phyloP scores from a whole-genome alignment of 2,329 filamentous ascomycete genomes.

The Mariannaea sp. region DNA sequence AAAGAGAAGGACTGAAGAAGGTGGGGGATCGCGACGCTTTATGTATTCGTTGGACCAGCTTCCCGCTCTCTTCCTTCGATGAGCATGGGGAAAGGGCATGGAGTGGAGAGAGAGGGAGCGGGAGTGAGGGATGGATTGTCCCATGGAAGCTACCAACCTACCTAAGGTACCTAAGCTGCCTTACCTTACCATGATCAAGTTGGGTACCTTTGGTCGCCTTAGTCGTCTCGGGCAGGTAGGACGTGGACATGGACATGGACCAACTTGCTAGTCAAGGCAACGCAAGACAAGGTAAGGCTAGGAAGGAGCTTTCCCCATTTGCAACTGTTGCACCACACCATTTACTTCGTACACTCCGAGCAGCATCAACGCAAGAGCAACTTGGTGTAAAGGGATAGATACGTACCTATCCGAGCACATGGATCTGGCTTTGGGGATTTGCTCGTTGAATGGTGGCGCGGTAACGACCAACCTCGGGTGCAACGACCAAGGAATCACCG shows the following conservation, averaged over 20 bases:
- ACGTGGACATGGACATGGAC: too few relatives aligned
- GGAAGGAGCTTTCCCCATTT: slow-evolving; percentile 9
- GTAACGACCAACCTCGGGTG: background rate
- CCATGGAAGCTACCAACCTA: background rate
- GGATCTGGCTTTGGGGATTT: slow-evolving; percentile 22
- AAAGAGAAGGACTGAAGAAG: background rate
- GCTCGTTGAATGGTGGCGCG: slow-evolving; percentile 7
- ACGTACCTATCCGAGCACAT: slow-evolving; percentile 17
- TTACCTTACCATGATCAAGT: background rate
- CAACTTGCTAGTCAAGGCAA: too few relatives aligned
- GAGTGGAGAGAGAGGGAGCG: background rate
- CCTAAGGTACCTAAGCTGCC: background rate
- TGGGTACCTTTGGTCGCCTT: too few relatives aligned
- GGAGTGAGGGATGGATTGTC: slow-evolving; percentile 1
- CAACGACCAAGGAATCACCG: background rate
- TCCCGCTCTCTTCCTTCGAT: background rate
- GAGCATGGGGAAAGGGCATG: slow-evolving; percentile 1
- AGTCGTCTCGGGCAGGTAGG: background rate
- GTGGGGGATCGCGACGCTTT: slow-evolving; percentile 15
- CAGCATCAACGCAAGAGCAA: too few relatives aligned
- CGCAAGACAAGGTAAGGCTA: slow-evolving; percentile 1
- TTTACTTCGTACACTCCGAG: too few relatives aligned
- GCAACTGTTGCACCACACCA: slow-evolving; percentile 1
- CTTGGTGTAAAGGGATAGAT: background rate
- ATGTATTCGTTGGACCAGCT: slow-evolving; percentile 16